Conservation (phyloP, 257 asterid species). For the Solanum microdontum region DNA sequence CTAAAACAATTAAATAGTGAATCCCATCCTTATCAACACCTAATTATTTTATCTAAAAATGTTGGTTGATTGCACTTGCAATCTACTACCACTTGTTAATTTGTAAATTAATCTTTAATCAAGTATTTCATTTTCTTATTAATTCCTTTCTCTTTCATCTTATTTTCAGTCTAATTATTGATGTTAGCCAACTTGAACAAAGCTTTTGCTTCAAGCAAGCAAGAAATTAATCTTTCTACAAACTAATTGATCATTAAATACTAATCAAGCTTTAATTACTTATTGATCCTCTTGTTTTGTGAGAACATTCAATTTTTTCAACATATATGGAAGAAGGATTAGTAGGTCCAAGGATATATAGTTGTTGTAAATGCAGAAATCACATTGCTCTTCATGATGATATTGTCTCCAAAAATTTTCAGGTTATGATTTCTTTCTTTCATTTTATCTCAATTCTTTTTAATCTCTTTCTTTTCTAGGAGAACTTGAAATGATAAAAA, state of each 20-base stretch:
- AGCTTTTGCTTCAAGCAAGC: neutral
- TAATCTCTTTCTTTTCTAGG: neutral
- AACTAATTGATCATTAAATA: neutral
- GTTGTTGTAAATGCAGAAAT: slow-evolving; percentile 62
- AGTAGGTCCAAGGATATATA: slow-evolving; percentile 35
- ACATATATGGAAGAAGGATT: neutral
- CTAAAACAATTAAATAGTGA: neutral
- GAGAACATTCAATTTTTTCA: neutral
- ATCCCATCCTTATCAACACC: neutral
- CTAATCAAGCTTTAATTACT: neutral
- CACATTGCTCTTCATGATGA: slow-evolving; percentile 54
- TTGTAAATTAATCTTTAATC: neutral
- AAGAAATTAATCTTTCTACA: neutral
- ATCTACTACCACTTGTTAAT: neutral
- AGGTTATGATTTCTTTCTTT: slow-evolving; percentile 17
- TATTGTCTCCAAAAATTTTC: slow-evolving; percentile 44
- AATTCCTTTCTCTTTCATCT: neutral
- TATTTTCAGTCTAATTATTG: neutral
- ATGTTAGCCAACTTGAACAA: neutral
- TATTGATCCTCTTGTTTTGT: neutral
- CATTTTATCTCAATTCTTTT: neutral
- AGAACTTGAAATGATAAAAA: neutral
- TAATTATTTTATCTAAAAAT: neutral
- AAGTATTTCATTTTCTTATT: neutral
- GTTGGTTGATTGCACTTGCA: neutral